phyloP scores from a whole-genome alignment of 192 early-diverging fungal genomes.

The Coemansia sp. region DNA sequence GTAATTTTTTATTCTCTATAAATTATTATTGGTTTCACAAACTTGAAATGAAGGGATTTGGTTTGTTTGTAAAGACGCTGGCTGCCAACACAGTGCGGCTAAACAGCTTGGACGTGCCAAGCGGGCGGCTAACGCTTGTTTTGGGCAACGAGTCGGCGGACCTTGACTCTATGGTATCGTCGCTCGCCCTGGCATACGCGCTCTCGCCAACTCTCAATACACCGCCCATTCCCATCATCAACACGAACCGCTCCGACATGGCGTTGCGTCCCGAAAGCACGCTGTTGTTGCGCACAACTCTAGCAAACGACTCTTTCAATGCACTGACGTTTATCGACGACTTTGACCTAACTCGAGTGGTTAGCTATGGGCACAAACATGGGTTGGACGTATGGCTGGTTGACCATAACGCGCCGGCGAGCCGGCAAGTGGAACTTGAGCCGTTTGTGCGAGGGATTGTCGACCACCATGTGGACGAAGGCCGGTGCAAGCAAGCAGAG shows the following conservation, averaged over 20 bases:
- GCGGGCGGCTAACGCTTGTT: slow-evolving; percentile 32
- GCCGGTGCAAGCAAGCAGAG: slow-evolving; percentile 17
- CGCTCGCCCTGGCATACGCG: slow-evolving; percentile 40
- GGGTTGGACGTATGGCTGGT: slow-evolving; percentile 35
- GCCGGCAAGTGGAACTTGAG: slow-evolving; percentile 28
- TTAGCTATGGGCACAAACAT: neutral
- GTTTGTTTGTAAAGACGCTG: slow-evolving; percentile 33
- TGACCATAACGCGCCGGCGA: slow-evolving; percentile 48
- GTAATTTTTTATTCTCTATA: neutral
- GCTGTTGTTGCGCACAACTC: slow-evolving; percentile 12
- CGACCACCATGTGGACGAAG: slow-evolving; percentile 53
- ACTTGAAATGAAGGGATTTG: slow-evolving; percentile 16
- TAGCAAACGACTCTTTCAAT: slow-evolving; percentile 4
- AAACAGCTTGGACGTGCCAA: neutral
- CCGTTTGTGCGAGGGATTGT: slow-evolving; percentile 44
- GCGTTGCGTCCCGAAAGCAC: slow-evolving; percentile 41
- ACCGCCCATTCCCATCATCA: slow-evolving; percentile 41
- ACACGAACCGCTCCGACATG: slow-evolving; percentile 34
- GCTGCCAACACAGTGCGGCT: slow-evolving; percentile 24
- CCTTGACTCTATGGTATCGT: slow-evolving; percentile 53
- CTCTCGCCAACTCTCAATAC: slow-evolving; percentile 5
- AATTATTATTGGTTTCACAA: neutral
- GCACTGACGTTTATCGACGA: slow-evolving; percentile 46
- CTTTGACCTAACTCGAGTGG: slow-evolving; percentile 10
- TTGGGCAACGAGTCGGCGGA: slow-evolving; percentile 56